phyloP scores from a whole-genome alignment of 495 filamentous ascomycete genomes.

The Aspergillus conjunctus region DNA sequence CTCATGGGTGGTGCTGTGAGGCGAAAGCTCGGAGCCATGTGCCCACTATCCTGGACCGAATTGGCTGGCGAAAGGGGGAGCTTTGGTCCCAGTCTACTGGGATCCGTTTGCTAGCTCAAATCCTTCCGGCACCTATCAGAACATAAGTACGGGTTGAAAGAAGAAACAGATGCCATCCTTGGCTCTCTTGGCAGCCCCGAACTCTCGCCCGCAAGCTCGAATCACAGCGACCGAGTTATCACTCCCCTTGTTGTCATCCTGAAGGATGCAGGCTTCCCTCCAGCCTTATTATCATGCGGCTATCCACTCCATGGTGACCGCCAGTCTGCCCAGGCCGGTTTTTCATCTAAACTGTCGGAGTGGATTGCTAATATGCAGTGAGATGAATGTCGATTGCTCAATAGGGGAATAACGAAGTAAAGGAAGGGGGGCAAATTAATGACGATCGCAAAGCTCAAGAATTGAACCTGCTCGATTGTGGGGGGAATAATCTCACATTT shows the following conservation, averaged over 20 bases:
- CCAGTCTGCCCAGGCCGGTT: slow-evolving; percentile 20
- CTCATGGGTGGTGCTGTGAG: not conserved
- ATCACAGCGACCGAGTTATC: slow-evolving; percentile 2
- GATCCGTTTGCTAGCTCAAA: slow-evolving; percentile 14
- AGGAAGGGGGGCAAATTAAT: not conserved
- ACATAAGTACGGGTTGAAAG: slow-evolving; percentile 20
- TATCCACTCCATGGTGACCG: slow-evolving; percentile 13
- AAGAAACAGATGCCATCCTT: slow-evolving; percentile 10
- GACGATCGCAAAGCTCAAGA: not conserved
- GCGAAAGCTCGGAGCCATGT: slow-evolving; percentile 19
- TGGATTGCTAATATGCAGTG: slow-evolving; percentile 9
- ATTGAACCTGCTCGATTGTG: not conserved
- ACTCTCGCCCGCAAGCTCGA: not conserved
- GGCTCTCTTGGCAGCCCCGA: slow-evolving; percentile 8
- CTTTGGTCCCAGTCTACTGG: slow-evolving; percentile 11
- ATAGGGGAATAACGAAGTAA: not conserved
- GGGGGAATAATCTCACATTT: not conserved
- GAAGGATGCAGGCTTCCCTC: slow-evolving; percentile 8
- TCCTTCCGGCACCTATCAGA: slow-evolving; percentile 9
- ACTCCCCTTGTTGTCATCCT: slow-evolving; percentile 1
- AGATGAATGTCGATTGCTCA: not conserved
- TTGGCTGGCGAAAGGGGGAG: slow-evolving; percentile 17
- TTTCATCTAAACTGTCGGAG: slow-evolving; percentile 11
- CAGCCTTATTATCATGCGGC: slow-evolving; percentile 9
- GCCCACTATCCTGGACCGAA: slow-evolving; percentile 12